These are phyloP conservation scores for Herpetospermum pedunculosum DNA, from an alignment of 306 rosid genomes.

Conservation along the genomic window DNA sequence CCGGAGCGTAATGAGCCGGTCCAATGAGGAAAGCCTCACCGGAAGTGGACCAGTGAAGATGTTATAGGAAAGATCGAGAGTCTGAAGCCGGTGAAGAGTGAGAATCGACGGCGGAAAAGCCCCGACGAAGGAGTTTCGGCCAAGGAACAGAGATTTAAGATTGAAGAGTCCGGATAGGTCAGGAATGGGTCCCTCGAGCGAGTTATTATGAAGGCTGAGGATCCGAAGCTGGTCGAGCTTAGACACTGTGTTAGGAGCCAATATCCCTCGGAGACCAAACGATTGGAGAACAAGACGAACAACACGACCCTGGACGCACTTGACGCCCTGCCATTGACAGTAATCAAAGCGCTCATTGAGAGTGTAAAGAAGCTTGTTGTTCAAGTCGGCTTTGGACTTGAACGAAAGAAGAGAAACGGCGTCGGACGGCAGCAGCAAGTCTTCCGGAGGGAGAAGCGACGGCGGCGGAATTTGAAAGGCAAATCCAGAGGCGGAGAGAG, in stretches of 20 bases:
- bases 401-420: constrained; percentile 56
- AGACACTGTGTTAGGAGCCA: constrained; percentile 39
- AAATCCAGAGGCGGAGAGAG: not conserved
- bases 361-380: constrained; percentile 51
- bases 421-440: constrained; percentile 31
- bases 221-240: constrained; percentile 78
- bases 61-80: constrained; percentile 53
- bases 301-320: constrained; percentile 64
- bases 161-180: constrained; percentile 53
- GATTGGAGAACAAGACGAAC: constrained; percentile 37
- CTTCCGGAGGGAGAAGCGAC: not conserved
- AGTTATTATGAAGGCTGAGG: constrained; percentile 60
- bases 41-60: constrained; percentile 51
- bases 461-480: constrained; percentile 7
- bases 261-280: constrained; percentile 40
- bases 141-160: constrained; percentile 55
- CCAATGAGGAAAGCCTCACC: constrained; percentile 18
- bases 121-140: constrained; percentile 48
- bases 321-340: constrained; percentile 86
- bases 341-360: constrained; percentile 62
- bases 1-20: constrained; percentile 40
- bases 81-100: constrained; percentile 40
- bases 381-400: constrained; percentile 63
- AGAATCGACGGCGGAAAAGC: constrained; percentile 53
- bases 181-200: constrained; percentile 68